Evolutionary conservation across 2,329 filamentous ascomycete genomes (phyloP), one percentile per base, ranked within the genome.

Genomic region (Fusarium drepaniforme): DNA sequence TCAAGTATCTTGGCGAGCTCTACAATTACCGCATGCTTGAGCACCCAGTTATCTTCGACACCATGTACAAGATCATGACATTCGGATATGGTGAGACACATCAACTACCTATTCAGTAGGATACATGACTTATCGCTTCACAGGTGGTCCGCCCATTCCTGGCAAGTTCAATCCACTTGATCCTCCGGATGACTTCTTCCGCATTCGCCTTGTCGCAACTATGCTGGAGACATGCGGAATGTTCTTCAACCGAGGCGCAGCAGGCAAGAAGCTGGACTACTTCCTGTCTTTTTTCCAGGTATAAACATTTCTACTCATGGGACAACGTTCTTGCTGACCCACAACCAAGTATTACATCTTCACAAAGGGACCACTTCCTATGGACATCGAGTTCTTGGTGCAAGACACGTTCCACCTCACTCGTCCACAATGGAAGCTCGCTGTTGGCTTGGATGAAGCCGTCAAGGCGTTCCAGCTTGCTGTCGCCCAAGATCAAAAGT

Each of bases 11-110:
- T 7, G 96, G 94, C 25, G 97, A 99, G 83, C 90, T 99, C 12
- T 99, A 99, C 86, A 98, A 98, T 80, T 99, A 98, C 82, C 94
- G 97, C 67, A 94, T 99, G 90, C 90, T 99, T 42, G 97, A 99
- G 82, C 97, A 97, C 51, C 94, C 94, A 0, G 93, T 98, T 28
- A 93, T 99, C 62, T 99, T 99, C 79, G 97, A 99, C 80, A 94
- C 93, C 1, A 89, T 99, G 84, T 99, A 98, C 86, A 95, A 95
- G 80, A 93, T 99, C 77, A 89, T 98, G 81, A 97, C 95, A 9
- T 98, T 97, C 81, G 97, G 96, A 30, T 94, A 98, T 82, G 91
- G 90, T 89, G 81, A 81, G 88, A 30, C 30, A 23, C 15, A 15
- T n/a, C 18, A 42, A 6, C 21, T 8, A 18, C 12, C 28, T 25